Percentiles rank a stretch among this genome's conserved stretches.
These are phyloP conservation scores for Garcia nutans DNA, from an alignment of 345 rosid genomes.

Conservation along the genomic window DNA sequence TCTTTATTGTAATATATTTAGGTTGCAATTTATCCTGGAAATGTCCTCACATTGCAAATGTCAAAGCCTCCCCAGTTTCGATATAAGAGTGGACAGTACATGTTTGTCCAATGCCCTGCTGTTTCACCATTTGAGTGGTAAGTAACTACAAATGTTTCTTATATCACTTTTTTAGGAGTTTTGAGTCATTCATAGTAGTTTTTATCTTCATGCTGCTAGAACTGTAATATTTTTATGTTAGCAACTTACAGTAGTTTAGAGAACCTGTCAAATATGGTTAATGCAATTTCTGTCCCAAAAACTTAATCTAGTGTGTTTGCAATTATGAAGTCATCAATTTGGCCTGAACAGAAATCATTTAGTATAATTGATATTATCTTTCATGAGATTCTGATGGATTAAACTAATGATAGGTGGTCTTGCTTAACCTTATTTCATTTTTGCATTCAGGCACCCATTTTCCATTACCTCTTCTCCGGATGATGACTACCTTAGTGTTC, in stretches of 20 bases:
- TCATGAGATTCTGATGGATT: neutral
- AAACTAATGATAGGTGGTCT: neutral
- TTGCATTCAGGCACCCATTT: constrained; percentile 87
- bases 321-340: neutral
- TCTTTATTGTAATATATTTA: constrained; percentile 17
- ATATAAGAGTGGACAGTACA: constrained; percentile 96
- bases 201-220: neutral
- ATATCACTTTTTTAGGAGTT: neutral
- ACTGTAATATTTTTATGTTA: neutral
- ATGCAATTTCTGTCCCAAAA: neutral
- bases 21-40: constrained; percentile 99
- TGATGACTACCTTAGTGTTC: constrained; percentile 90
- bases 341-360: neutral
- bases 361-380: neutral
- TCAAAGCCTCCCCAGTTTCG: constrained; percentile 89
- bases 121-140: constrained; percentile 98
- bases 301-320: neutral
- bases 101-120: constrained; percentile 98
- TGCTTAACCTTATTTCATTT: constrained; percentile 1
- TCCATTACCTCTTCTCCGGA: constrained; percentile 97
- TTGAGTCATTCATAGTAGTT: neutral
- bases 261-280: neutral
- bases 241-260: neutral
- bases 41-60: constrained; percentile 91
- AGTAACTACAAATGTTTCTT: constrained; percentile 4